These are phyloP conservation scores for Penicillium sumatraense DNA, from an alignment of 2,329 filamentous ascomycete genomes.

Conservation along the genomic window DNA sequence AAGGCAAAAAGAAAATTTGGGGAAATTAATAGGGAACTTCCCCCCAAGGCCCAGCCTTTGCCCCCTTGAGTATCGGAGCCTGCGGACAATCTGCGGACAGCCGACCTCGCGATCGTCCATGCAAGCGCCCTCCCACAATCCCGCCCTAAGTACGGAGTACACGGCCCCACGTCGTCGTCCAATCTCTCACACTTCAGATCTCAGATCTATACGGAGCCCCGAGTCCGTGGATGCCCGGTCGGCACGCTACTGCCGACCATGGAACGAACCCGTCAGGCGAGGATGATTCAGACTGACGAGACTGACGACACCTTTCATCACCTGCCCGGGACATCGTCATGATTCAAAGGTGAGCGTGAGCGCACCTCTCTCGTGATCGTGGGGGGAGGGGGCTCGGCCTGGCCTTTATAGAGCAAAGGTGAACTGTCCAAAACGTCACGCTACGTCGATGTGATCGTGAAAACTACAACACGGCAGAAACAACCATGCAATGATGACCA, in stretches of 20 bases:
- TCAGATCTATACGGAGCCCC: conserved; percentile 19
- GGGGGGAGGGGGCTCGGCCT: not conserved
- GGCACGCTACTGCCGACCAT: conserved; percentile 27
- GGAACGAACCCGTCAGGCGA: conserved; percentile 22
- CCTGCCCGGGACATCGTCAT: conserved; percentile 9
- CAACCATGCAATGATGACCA: conserved; percentile 33
- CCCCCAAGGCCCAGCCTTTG: too few relatives aligned
- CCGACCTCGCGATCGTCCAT: not conserved
- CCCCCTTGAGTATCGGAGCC: not conserved
- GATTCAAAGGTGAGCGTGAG: conserved; percentile 24
- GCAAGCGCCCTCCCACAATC: not conserved
- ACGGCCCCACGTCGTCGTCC: not conserved
- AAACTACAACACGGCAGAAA: not conserved
- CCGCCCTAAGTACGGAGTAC: not conserved
- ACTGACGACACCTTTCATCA: conserved; percentile 39
- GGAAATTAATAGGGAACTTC: too few relatives aligned
- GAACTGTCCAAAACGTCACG: conserved; percentile 15
- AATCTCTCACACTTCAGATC: not conserved
- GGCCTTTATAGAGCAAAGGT: conserved; percentile 21
- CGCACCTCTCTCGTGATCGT: conserved; percentile 2
- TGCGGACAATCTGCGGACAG: not conserved
- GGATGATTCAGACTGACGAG: conserved; percentile 35
- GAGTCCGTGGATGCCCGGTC: conserved; percentile 26
- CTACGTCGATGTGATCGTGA: conserved; percentile 36
- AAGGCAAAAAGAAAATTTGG: too few relatives aligned